Percentiles rank a stretch among this genome's conserved stretches.
Evolutionary conservation across 1,284 basidiomycete genomes (phyloP).

Genomic region (Melampsora larici-populina): DNA sequence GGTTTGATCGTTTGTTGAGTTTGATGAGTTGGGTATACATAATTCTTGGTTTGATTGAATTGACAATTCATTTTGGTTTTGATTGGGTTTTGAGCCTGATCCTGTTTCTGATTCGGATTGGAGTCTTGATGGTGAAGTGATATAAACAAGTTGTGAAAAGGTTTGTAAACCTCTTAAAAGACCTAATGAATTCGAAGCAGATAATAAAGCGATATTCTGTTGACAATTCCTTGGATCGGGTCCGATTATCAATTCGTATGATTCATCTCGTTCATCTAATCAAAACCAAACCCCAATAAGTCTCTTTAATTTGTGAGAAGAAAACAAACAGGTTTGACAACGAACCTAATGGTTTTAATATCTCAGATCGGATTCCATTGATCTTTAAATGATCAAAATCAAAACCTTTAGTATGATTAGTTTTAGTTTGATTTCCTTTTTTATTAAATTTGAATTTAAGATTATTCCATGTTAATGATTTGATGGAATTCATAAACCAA

Average conservation of each 20-base stretch:
- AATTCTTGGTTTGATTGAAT: not conserved
- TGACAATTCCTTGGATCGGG: constrained; percentile 1
- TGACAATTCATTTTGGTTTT: not conserved
- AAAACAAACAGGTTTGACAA: constrained; percentile 45
- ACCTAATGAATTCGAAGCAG: constrained; percentile 70
- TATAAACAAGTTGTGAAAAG: constrained; percentile 66
- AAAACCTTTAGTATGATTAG: not conserved
- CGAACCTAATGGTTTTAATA: not conserved
- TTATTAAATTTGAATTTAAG: not conserved
- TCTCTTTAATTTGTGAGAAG: too few relatives aligned
- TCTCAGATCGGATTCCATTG: not conserved
- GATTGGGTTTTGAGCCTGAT: not conserved
- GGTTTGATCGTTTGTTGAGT: constrained; percentile 45
- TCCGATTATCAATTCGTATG: constrained; percentile 64
- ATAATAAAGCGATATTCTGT: constrained; percentile 60
- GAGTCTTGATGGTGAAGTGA: constrained; percentile 46
- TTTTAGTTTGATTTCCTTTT: constrained; percentile 30
- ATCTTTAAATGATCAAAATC: not conserved
- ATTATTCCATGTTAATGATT: constrained; percentile 46
- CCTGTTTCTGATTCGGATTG: not conserved
- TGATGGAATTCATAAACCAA: not conserved
- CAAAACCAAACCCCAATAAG: constrained; percentile 56
- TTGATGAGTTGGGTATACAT: too few relatives aligned
- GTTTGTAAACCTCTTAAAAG: constrained; percentile 76
- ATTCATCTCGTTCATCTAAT: constrained; percentile 63